These are phyloP conservation scores for Sporobolus alterniflorus DNA, from an alignment of 202 grass and related monocot genomes.

Conservation along the genomic window DNA sequence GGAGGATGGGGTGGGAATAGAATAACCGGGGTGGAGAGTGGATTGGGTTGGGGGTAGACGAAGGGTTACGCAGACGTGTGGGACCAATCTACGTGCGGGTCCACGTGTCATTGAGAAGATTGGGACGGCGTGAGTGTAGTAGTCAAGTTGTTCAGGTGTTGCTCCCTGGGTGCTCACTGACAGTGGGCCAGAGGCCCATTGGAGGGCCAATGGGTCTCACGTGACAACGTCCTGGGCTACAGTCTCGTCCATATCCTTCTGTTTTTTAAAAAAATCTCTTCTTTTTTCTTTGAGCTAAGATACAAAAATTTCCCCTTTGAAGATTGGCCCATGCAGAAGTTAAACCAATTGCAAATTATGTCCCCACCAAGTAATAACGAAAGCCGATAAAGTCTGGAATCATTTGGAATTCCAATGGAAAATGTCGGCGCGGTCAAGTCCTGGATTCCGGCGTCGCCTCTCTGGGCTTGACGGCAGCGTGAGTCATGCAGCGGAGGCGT, in stretches of 20 bases:
- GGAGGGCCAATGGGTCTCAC: constrained; percentile 42
- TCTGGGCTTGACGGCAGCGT: background rate
- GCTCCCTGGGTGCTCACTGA: background rate
- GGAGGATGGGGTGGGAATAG: background rate
- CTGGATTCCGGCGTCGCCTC: background rate
- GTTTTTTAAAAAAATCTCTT: background rate
- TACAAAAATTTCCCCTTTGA: too few species aligned
- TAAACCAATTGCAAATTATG: background rate
- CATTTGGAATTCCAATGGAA: background rate
- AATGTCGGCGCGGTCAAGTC: constrained; percentile 11
- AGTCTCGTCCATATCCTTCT: background rate
- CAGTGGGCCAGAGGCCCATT: background rate
- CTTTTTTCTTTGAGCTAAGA: background rate
- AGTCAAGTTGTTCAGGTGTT: background rate
- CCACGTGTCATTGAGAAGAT: background rate
- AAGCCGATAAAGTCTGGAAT: background rate
- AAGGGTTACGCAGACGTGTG: background rate
- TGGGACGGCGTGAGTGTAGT: background rate
- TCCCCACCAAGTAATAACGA: background rate
- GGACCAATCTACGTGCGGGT: fast-evolving
- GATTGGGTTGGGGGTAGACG: constrained; percentile 40
- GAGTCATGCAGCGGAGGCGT: background rate
- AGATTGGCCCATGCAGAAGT: background rate
- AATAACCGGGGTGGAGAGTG: background rate
- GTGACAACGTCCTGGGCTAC: constrained; percentile 25